Evolutionary conservation across 306 rosid species (phyloP), one percentile per base, ranked within the genome.

Genomic region (Dryas drummondii): DNA sequence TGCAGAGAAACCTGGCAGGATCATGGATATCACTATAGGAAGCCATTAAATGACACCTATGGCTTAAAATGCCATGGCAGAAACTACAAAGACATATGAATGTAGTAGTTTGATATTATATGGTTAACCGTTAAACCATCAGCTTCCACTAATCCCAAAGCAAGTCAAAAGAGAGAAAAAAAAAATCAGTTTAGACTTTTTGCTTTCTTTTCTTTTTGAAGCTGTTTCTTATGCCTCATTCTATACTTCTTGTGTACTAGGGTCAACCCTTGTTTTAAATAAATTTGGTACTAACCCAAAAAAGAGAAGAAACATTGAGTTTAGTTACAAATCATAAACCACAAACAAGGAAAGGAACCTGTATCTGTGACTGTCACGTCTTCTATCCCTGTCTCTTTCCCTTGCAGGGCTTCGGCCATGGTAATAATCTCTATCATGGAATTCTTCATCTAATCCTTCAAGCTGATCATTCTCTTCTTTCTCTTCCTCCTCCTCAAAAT

Each of bases 1-100:
- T 96, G 83, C 98, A 96, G 91, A 90, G 98, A 92, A 92, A 96
- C 99, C 99, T 96, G 97, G 93, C 93, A 92, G 96, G 96, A 82
- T 87, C 97, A 79, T 22, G 14, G 61, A 70, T 9, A 68, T 88
- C 80, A 85, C 70, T 90, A 44, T 96, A 83, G 99, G 99, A 96
- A 92, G 97, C 94, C 71, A 74, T 80, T 57, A 81, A 27, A 74
- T 70, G 72, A 93, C 88, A 85, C 89, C 79, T 52, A 64, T 77
- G 92, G 97, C 93, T 86, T 80, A 68, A 83, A 80, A 90, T 89
- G 87, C 92, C 91, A 86, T 14, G 79, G 87, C 87, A 82, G 90
- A 84, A 83, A 85, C 76, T 70, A 81, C 61, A 75, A 66, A 15
- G 75, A 71, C 49, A 46, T 62, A 72, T 76, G 66, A 71, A 71